Percentiles rank a stretch among this genome's conserved stretches.
Conservation (phyloP, 169 alveolate species). For the Pseudocohnilembus persalinus region DNA sequence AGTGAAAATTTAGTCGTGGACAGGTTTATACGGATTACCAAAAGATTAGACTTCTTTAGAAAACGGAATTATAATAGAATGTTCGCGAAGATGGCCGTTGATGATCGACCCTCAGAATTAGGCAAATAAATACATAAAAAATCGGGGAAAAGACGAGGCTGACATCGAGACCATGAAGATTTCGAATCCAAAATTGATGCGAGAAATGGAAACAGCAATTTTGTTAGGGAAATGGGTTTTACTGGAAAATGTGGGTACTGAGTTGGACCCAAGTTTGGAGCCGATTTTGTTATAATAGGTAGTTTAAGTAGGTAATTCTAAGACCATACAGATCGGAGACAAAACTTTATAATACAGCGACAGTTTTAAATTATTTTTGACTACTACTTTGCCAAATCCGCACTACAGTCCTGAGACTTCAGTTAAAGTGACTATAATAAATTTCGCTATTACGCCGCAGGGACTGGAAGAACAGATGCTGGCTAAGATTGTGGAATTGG, state of each 20-base stretch:
- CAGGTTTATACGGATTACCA: constrained; percentile 83
- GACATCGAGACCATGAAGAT: constrained; percentile 87
- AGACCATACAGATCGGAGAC: constrained; percentile 90
- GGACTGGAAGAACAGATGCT: constrained; percentile 93
- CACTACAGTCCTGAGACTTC: constrained; percentile 94
- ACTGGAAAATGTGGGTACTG: constrained; percentile 92
- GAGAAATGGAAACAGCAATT: constrained; percentile 88
- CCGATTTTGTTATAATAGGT: constrained; percentile 90
- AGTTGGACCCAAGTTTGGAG: constrained; percentile 90
- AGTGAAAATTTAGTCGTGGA: constrained; percentile 89
- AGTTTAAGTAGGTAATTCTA: constrained; percentile 81
- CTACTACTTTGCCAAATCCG: constrained; percentile 93
- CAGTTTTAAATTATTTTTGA: constrained; percentile 91
- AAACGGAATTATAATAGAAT: constrained; percentile 91
- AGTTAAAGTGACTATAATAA: constrained; percentile 90
- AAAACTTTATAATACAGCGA: constrained; percentile 80
- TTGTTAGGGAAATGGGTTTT: constrained; percentile 94
- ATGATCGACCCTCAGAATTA: constrained; percentile 94
- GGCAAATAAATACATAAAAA: constrained; percentile 91
- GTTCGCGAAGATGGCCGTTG: constrained; percentile 92
- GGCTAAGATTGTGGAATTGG: constrained; percentile 88
- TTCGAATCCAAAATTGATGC: constrained; percentile 84
- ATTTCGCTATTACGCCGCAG: constrained; percentile 91
- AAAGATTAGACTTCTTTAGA: constrained; percentile 90
- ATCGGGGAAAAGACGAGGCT: constrained; percentile 85